Conservation (phyloP, 768 basidiomycete species). For the Cystobasidium onofrii region DNA sequence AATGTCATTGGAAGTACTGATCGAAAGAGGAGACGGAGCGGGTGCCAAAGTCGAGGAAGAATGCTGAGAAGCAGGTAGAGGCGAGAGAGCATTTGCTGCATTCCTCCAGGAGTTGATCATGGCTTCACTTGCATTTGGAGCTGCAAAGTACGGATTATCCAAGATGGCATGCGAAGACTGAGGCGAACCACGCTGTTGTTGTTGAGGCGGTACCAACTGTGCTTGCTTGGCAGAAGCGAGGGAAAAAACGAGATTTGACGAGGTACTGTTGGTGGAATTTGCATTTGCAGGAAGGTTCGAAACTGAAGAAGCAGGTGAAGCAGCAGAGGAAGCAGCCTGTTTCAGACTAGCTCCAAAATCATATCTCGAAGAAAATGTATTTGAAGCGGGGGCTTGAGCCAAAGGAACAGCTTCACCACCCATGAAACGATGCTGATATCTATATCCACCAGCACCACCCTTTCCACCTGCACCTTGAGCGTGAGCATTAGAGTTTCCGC, state of each 20-base stretch:
- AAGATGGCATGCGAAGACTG: conserved; percentile 17
- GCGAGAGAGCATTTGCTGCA: conserved; percentile 2
- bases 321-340: background rate
- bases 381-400: conserved; percentile 34
- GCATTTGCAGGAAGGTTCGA: background rate
- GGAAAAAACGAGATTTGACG: background rate
- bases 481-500: background rate
- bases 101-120: conserved; percentile 11
- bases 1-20: conserved; percentile 1
- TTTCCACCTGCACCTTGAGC: background rate
- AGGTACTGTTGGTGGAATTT: background rate
- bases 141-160: conserved; percentile 32
- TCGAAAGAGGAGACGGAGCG: conserved; percentile 4
- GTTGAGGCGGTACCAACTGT: background rate
- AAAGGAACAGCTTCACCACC: conserved; percentile 38
- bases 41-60: background rate
- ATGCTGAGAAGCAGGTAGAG: background rate
- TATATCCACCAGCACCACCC: background rate
- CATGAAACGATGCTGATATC: conserved; percentile 17
- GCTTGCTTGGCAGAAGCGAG: background rate
- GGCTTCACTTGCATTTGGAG: conserved; percentile 6
- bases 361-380: conserved; percentile 45
- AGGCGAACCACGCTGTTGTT: background rate
- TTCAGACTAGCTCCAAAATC: conserved; percentile 47
- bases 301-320: background rate